Conservation (phyloP, 2,329 filamentous ascomycete species). For the Clarireedia hainanense region DNA sequence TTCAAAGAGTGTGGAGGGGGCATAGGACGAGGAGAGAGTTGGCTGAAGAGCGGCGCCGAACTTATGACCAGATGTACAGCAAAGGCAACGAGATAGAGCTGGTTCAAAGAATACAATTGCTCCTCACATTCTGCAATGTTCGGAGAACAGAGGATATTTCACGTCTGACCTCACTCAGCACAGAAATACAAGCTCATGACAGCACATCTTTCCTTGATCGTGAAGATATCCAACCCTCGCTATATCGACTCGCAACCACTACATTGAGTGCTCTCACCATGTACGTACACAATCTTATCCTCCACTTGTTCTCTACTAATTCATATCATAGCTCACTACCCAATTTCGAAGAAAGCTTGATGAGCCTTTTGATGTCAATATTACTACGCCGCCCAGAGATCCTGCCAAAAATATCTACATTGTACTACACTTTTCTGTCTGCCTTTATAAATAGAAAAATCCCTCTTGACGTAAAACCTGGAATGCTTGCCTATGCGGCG, state of each 20-base stretch:
- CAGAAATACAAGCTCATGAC: constrained; percentile 23
- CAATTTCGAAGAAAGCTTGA: constrained; percentile 7
- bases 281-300: constrained; percentile 13
- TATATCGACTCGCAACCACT: constrained; percentile 19
- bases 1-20: constrained; percentile 81
- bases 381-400: constrained; percentile 16
- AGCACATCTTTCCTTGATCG: constrained; percentile 30
- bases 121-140: constrained; percentile 43
- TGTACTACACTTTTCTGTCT: constrained; percentile 27
- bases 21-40: constrained; percentile 54
- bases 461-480: background rate
- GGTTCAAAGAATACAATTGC: constrained; percentile 37
- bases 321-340: constrained; percentile 4
- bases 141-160: constrained; percentile 38
- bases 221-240: constrained; percentile 17
- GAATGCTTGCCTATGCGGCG: background rate
- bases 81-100: constrained; percentile 18
- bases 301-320: background rate
- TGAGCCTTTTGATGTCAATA: constrained; percentile 22
- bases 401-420: constrained; percentile 20
- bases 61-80: constrained; percentile 49
- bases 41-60: constrained; percentile 46
- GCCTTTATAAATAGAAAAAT: constrained; percentile 11
- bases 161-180: constrained; percentile 38
- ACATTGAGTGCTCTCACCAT: constrained; percentile 22